Evolutionary conservation across 495 filamentous ascomycete species (phyloP).

Genomic region (Niebla homalea): DNA sequence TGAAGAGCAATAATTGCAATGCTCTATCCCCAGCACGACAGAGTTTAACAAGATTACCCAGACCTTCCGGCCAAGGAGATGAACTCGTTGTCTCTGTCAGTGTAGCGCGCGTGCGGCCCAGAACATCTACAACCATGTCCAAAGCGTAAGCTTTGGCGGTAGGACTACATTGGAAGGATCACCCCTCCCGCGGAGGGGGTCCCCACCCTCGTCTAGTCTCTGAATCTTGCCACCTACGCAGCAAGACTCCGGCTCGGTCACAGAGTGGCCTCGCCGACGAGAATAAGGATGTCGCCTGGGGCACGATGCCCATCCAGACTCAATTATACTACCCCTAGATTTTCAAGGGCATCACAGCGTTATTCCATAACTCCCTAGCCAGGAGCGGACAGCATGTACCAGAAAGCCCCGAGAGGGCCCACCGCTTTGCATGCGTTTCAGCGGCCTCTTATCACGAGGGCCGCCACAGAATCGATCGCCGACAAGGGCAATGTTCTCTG

Average conservation of each 20-base stretch:
- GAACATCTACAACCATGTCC: constrained; percentile 56
- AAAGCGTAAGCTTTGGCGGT: neutral
- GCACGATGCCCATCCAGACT: neutral
- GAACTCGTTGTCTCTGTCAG: constrained; percentile 58
- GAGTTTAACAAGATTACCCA: constrained; percentile 67
- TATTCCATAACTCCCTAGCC: neutral
- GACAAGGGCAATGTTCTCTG: neutral
- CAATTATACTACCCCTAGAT: neutral
- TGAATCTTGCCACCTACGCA: neutral
- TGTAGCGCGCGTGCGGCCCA: constrained; percentile 62
- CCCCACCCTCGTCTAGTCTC: constrained; percentile 1
- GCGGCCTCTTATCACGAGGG: neutral
- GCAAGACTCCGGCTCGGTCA: too few relatives aligned
- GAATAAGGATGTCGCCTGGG: too few relatives aligned
- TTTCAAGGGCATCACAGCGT: constrained; percentile 5
- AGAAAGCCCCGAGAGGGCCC: neutral
- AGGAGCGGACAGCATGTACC: constrained; percentile 7
- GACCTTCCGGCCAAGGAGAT: constrained; percentile 55
- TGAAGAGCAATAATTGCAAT: constrained; percentile 75
- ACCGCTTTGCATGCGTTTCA: constrained; percentile 5
- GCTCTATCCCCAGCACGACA: constrained; percentile 66
- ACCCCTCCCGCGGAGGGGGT: neutral
- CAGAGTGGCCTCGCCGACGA: too few relatives aligned
- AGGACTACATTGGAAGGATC: neutral
- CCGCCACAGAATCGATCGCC: constrained; percentile 2